phyloP scores from a whole-genome alignment of 305 asterid species.

The Fraxinus ornus region DNA sequence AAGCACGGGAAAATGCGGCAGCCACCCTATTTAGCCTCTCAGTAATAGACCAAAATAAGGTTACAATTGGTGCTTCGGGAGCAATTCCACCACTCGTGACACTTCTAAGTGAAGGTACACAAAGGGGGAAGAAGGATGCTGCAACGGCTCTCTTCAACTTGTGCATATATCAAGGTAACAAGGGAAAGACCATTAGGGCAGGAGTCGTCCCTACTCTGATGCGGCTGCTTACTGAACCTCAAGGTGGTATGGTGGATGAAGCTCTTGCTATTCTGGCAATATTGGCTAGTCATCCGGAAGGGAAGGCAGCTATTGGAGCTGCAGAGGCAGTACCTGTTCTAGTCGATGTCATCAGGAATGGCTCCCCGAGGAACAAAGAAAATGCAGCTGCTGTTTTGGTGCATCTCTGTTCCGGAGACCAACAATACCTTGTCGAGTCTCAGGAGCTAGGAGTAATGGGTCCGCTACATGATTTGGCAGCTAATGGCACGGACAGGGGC shows the following conservation, averaged over 20 bases:
- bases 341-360: constrained; percentile 66
- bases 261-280: constrained; percentile 88
- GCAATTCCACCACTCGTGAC: constrained; percentile 83
- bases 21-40: constrained; percentile 94
- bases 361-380: constrained; percentile 85
- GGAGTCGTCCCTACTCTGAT: constrained; percentile 80
- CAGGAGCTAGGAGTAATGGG: constrained; percentile 78
- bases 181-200: constrained; percentile 90
- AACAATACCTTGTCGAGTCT: constrained; percentile 53
- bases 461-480: constrained; percentile 60
- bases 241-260: constrained; percentile 85
- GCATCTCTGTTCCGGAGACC: constrained; percentile 82
- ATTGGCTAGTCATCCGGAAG: constrained; percentile 78
- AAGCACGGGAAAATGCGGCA: constrained; percentile 91
- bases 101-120: constrained; percentile 74
- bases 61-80: constrained; percentile 71
- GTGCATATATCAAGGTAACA: constrained; percentile 95
- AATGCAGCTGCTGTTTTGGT: constrained; percentile 87
- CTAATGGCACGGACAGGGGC: constrained; percentile 86
- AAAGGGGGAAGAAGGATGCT: constrained; percentile 87
- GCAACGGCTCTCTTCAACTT: constrained; percentile 91
- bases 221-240: constrained; percentile 74
- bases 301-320: constrained; percentile 72
- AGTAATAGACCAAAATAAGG: constrained; percentile 81
- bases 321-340: constrained; percentile 81